Base-by-base conservation (phyloP, 1,139 yeast species). In the Sugiyamaella grinbergsii region DNA sequence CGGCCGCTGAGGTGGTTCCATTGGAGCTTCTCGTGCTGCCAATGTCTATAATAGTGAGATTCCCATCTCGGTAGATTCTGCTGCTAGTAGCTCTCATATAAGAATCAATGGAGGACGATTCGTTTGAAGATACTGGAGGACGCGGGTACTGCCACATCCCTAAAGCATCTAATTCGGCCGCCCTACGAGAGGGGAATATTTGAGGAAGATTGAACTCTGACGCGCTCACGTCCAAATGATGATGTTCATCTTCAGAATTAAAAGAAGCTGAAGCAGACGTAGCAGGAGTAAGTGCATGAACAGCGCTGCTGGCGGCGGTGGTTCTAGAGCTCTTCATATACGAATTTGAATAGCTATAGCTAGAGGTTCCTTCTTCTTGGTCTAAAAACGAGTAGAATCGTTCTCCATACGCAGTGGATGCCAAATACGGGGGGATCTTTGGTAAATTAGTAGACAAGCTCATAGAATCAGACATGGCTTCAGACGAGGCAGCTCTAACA, bases 341-440 rank as follows among this genome's bases (percentile, higher is more conserved):
- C 5, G 39, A 13, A 26, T 16, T 20, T 7, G 15, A 11, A 22
- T n/a, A 24, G 32, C 19, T 23, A 42, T 31, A 29, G 15, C 46
- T 26, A n/a, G 13, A 8, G 19, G 8, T 10, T 4, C 22, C 36
- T 6, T 22, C 31, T n/a, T 37, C 48, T 31, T 40, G 41, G n/a
- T 36, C 40, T 5, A 41, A 45, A 47, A 54, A 52, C 23, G 54
- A 42, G 16, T 39, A 15, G 34, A 50, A 56, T 20, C 64, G 58
- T 46, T 62, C 65, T 23, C 66, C 63, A 44, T 60, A 63, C n/a
- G 63, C 63, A n/a, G 66, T 63, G 13, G 40, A 49, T 18, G 50
- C 42, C 29, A 63, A 54, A 45, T 63, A 63, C 1, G 52, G 31
- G 15, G 66, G 66, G 19, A 61, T 53, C 54, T 59, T 50, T 1